A percentile compares a stretch with the other conserved stretches of the same genome.
These are phyloP conservation scores for Stylonectria norvegica DNA, from an alignment of 2,329 filamentous ascomycete species.

Conservation along the genomic window DNA sequence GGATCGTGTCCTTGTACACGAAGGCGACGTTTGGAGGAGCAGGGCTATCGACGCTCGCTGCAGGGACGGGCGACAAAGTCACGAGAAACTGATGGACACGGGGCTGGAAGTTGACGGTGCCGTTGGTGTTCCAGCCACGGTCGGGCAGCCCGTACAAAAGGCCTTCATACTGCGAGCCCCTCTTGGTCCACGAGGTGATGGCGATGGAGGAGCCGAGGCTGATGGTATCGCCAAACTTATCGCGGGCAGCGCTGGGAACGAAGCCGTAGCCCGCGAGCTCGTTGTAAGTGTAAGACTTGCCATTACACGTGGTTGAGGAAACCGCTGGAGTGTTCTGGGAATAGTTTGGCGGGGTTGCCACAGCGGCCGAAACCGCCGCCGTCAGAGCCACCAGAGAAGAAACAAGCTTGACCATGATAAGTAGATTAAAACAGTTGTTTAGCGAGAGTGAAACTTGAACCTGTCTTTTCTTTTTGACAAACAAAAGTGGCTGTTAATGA, in stretches of 20 bases:
- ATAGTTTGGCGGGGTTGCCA: conserved; percentile 1
- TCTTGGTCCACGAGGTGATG: conserved; percentile 58
- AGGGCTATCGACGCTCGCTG: conserved; percentile 50
- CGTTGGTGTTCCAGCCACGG: conserved; percentile 71
- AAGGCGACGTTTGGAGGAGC: conserved; percentile 59
- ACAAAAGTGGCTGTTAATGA: no score
- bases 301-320: conserved; percentile 47
- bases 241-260: conserved; percentile 53
- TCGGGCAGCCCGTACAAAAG: conserved; percentile 63
- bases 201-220: conserved; percentile 64
- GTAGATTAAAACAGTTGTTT: neutral
- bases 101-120: conserved; percentile 64
- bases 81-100: conserved; percentile 67
- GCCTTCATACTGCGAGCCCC: conserved; percentile 54
- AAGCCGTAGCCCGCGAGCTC: conserved; percentile 65
- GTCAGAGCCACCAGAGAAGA: conserved; percentile 1
- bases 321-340: neutral
- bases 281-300: conserved; percentile 62
- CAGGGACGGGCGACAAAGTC: conserved; percentile 50
- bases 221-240: conserved; percentile 68
- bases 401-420: conserved; percentile 1
- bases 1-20: conserved; percentile 61
- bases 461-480: no score
- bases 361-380: neutral
- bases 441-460: neutral